These are phyloP conservation scores for Verticillium nonalfalfae DNA, from an alignment of 2,329 filamentous ascomycete species.

Conservation along the genomic window DNA sequence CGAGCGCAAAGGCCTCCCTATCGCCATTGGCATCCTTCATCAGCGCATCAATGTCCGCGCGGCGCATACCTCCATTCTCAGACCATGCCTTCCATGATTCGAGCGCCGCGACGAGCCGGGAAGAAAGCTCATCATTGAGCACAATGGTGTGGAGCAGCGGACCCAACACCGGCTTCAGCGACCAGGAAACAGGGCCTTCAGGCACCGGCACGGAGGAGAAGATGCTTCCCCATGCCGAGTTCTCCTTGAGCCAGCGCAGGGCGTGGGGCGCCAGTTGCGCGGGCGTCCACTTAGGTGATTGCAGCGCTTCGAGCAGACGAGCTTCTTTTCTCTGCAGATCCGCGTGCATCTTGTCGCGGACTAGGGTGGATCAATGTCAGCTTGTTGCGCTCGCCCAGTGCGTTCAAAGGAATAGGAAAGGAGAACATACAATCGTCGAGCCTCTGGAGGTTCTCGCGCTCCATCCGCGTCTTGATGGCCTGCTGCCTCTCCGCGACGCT, in stretches of 20 bases:
- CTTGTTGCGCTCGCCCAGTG: too few species aligned
- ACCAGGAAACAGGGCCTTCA: constrained; percentile 7
- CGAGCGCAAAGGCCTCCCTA: constrained; percentile 37
- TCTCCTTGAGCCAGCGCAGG: constrained; percentile 33
- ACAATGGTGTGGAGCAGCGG: constrained; percentile 46
- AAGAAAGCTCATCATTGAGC: constrained; percentile 32
- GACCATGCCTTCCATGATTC: constrained; percentile 49
- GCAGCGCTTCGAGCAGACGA: constrained; percentile 42
- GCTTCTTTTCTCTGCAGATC: constrained; percentile 36
- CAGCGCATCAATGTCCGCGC: constrained; percentile 30
- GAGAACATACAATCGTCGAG: constrained; percentile 37
- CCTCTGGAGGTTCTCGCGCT: constrained; percentile 34
- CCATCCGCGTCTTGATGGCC: constrained; percentile 32
- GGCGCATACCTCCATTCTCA: constrained; percentile 47
- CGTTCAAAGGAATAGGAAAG: background rate
- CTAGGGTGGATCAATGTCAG: constrained; percentile 15
- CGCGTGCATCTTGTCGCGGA: constrained; percentile 31
- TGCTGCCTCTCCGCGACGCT: constrained; percentile 30
- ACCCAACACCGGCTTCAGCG: constrained; percentile 35
- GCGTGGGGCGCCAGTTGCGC: constrained; percentile 36
- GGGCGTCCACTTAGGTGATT: constrained; percentile 46
- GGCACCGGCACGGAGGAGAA: constrained; percentile 1
- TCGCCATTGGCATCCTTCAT: constrained; percentile 21
- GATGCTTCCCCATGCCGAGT: background rate
- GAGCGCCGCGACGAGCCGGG: constrained; percentile 24